Base-by-base conservation (phyloP, 768 basidiomycete genomes). In the Mycena vitilis region DNA sequence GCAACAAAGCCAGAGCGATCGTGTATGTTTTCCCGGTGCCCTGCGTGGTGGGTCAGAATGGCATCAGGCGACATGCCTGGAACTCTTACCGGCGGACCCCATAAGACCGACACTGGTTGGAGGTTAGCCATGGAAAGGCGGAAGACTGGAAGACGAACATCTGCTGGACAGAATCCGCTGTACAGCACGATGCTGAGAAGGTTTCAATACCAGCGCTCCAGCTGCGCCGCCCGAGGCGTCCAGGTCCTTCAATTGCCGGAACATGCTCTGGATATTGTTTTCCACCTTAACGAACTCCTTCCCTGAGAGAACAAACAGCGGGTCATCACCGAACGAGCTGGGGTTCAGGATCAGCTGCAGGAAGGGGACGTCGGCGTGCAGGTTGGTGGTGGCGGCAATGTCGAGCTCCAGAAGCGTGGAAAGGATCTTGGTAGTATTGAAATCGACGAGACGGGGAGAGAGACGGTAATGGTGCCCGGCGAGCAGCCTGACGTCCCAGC, bases 1-100 rank as follows among this genome's bases (percentile, higher is more conserved):
- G 82, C 8, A 86, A 72, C 12, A 86, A 74, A 4, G 84, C 85
- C 10, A 86, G 71, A 3, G 86, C 81, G 37, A 86, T 80, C 0
- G 85, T 87, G 67, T 87, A 83, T 9, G 85, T 87, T 74, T 87
- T 87, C 8, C 86, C 86, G 9, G 85, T 86, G 6, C 86, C 86
- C 85, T 69, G 36, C 15, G 30, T 37, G 13, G 20, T 56, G 11
- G 2, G 13, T 60, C 8, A 69, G 54, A 52, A 36, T 51, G 20
- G 49, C 48, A 53, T 38, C 23, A 20, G 30, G n/a, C 45, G 64
- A 10, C 47, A 45, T 34, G 40, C 58, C n/a, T 1, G 23, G 45
- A 49, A 22, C 23, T 49, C 78, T 48, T 69, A 83, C 84, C 82
- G 86, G 86, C 38, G 86, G 86, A 12, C 85, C 86, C 84, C 85